Evolutionary conservation across 495 filamentous ascomycete genomes (phyloP).

Genomic region (Trichocladium uniseriatum): DNA sequence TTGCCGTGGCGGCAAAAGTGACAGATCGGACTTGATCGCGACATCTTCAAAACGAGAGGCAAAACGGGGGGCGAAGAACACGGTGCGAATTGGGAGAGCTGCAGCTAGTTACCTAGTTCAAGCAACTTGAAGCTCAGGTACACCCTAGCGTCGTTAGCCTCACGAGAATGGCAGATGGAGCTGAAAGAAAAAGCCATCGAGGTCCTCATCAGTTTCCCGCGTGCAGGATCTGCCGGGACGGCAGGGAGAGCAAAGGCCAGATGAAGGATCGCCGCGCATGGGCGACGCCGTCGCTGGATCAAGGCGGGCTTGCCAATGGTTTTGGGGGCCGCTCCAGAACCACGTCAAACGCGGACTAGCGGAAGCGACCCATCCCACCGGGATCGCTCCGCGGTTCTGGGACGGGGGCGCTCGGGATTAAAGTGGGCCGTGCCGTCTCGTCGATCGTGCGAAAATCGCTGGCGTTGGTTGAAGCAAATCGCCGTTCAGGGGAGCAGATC

Average conservation of each 20-base stretch:
- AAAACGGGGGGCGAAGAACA: background rate
- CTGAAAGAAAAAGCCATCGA: too few species aligned
- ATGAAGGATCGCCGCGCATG: background rate
- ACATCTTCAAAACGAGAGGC: too few species aligned
- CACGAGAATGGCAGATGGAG: too few species aligned
- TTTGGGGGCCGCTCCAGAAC: too few species aligned
- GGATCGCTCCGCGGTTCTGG: slow-evolving; percentile 6
- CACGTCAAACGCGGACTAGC: background rate
- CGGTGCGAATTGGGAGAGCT: background rate
- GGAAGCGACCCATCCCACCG: slow-evolving; percentile 6
- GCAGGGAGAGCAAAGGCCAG: background rate
- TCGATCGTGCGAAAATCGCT: background rate
- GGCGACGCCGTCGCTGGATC: too few species aligned
- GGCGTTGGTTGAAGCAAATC: background rate
- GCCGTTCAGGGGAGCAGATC: background rate
- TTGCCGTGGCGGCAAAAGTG: background rate
- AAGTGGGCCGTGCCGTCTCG: background rate
- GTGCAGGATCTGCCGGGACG: too few species aligned
- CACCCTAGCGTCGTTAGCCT: too few species aligned
- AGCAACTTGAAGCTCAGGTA: too few species aligned
- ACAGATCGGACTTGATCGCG: background rate
- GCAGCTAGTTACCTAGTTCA: background rate
- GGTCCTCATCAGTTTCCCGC: too few species aligned
- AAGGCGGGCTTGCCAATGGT: too few species aligned
- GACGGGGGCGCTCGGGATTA: slow-evolving; percentile 2